Base-by-base conservation (phyloP, 2,329 filamentous ascomycete genomes). In the Sclerotinia borealis region DNA sequence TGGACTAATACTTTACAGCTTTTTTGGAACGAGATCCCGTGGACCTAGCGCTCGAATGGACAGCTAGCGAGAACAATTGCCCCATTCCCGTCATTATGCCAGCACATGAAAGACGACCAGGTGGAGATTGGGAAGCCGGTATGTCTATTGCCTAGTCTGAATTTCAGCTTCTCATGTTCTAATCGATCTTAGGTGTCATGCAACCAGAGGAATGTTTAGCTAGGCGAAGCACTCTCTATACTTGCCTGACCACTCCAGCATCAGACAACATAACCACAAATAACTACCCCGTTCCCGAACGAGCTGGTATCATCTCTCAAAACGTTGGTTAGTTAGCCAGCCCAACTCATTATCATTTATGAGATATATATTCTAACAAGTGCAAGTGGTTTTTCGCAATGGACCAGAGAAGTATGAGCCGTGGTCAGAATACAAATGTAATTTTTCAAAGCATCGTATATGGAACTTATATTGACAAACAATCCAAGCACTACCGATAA, bases 121-220 rank as follows among this genome's bases (percentile, higher is more conserved):
- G 90, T 11, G 90, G 90, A n/a, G 89, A 92, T 72, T 93, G 90
- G 90, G 89, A 92, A 70, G 88, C 82, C 8, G 81, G 80, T 65
- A 79, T 77, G 43, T 43, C 25, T 59, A 61, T 13, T n/a, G n/a
- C n/a, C 11, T 37, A 25, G 15, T 36, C 15, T 36, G 29, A 7
- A 36, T 13, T 3, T 60, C 25, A 39, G n/a, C 29, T 34, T 31
- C 25, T 10, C 22, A 54, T 34, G 48, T 41, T 47, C n/a, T 58
- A 56, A 67, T 51, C 66, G 52, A 31, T 43, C 74, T 79, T 22
- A 41, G 83, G 82, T 11, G 77, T 83, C 15, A 80, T 83, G 68
- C 85, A 85, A 37, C 86, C 85, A 59, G 86, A 90, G 77, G 90
- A 92, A 75, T 87, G 87, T 68, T 82, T 93, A 43, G 90, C 89